Base-by-base conservation (phyloP, 2,329 filamentous ascomycete genomes). In the Sporothrix luriei region DNA sequence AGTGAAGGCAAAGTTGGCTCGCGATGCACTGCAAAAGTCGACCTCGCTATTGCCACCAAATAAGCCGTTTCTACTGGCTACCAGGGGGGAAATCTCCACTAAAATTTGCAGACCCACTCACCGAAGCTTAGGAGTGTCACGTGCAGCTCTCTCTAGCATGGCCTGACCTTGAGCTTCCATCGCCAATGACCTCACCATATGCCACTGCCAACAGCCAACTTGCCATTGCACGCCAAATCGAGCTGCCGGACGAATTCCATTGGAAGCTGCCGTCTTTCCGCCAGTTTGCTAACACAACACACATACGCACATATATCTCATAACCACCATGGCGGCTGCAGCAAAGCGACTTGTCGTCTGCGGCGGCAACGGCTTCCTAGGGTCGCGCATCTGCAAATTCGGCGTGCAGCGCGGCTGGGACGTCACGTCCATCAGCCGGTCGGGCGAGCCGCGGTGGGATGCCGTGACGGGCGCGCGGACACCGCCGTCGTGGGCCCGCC, bases 301-400 rank as follows among this genome's bases (percentile, higher is more conserved):
- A 29, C 55, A 19, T 40, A 16, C 40, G n/a, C n/a, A 61, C 6
- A 26, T 6, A 26, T 5, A 7, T 4, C 4, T 4, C 54, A 69
- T 40, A 65, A 26, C 7, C 46, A 24, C n/a, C 21, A 87, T 88
- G 80, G 81, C 84, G 73, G 84, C 85, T 65, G 83, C 88, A 70
- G 72, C 69, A 7, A 97, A 93, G 82, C 90, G 88, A 80, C 84
- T 99, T 55, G 89, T 98, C 54, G 93, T 99, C 68, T 96, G 92
- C 74, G 95, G 95, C 74, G 94, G 94, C 71, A 97, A 92, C 79
- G 94, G 95, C 46, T 99, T 98, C 78, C 81, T 99, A 33, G 93
- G 93, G 80, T 86, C 84, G 29, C 87, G 94, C 69, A 97, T 99
- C 81, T 98, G 95, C 83, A 95, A 93, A 83, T 90, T 91, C 68